Conservation (phyloP, 2,329 filamentous ascomycete species). For the Calonectria crousiana region DNA sequence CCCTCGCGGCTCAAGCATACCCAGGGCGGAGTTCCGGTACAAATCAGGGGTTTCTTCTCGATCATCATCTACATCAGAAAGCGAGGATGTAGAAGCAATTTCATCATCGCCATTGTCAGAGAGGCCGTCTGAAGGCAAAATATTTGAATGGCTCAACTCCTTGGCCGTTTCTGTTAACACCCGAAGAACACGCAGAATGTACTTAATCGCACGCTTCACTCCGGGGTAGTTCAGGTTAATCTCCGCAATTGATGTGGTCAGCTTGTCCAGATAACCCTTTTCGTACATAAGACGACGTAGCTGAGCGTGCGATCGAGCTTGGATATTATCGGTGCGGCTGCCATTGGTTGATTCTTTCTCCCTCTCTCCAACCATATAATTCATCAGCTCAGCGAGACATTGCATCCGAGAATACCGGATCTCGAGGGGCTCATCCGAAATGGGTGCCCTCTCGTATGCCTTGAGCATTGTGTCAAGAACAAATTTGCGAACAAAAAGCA, state of each 20-base stretch:
- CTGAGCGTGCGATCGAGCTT: constrained; percentile 78
- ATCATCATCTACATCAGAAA: constrained; percentile 88
- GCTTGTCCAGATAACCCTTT: constrained; percentile 90
- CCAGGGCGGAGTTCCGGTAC: constrained; percentile 94
- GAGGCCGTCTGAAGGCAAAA: constrained; percentile 75
- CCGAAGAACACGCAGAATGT: constrained; percentile 91
- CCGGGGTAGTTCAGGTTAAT: constrained; percentile 95
- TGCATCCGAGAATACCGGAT: constrained; percentile 89
- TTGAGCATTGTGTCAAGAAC: constrained; percentile 93
- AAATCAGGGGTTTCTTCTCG: constrained; percentile 96
- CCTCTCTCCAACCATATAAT: constrained; percentile 88
- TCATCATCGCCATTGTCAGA: constrained; percentile 84
- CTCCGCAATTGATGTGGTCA: constrained; percentile 93
- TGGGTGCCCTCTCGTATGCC: constrained; percentile 88
- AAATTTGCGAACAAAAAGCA: constrained; percentile 94
- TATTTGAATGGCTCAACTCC: constrained; percentile 83
- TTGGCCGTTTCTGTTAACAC: constrained; percentile 89
- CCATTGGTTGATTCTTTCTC: constrained; percentile 68
- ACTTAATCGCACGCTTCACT: constrained; percentile 94
- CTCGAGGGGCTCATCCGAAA: constrained; percentile 84
- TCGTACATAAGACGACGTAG: constrained; percentile 97
- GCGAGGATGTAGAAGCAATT: constrained; percentile 86
- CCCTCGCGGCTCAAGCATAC: constrained; percentile 89
- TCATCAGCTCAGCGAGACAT: constrained; percentile 90
- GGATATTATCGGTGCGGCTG: constrained; percentile 54